Conservation (phyloP, 805 yeast genomes). For the Wickerhamomyces queroliae region DNA sequence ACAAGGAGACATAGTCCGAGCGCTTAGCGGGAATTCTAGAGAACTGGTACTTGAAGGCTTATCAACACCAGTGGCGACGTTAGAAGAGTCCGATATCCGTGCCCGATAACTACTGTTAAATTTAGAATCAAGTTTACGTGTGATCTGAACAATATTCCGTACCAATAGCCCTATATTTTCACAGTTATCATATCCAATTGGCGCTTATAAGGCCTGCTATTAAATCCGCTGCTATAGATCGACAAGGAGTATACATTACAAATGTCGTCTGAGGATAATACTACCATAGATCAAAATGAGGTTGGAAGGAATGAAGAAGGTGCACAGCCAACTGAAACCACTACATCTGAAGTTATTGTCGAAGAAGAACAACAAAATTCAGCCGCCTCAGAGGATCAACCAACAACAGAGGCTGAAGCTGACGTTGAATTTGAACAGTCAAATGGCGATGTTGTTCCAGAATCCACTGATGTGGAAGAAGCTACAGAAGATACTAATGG, state of each 20-base stretch:
- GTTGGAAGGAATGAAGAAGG: not conserved
- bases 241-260: not conserved
- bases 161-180: no score
- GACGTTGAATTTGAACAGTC: not conserved
- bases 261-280: constrained; percentile 1
- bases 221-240: not conserved
- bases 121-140: not conserved
- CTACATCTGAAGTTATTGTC: not conserved
- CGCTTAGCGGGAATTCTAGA: no score
- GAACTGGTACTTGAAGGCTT: not conserved
- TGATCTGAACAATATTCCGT: not conserved
- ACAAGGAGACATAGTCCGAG: not conserved
- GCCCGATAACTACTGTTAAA: no score
- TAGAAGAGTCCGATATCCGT: no score
- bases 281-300: not conserved
- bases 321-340: not conserved
- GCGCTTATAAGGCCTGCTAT: no score
- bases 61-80: not conserved
- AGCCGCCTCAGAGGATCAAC: not conserved
- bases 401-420: not conserved
- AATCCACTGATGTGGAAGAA: not conserved
- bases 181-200: no score
- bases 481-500: constrained; percentile 1
- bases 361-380: not conserved
- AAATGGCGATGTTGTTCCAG: not conserved